Evolutionary conservation across 495 filamentous ascomycete genomes (phyloP), one percentile per base, ranked within the genome.

Genomic region (Aspergillus cristatus): DNA sequence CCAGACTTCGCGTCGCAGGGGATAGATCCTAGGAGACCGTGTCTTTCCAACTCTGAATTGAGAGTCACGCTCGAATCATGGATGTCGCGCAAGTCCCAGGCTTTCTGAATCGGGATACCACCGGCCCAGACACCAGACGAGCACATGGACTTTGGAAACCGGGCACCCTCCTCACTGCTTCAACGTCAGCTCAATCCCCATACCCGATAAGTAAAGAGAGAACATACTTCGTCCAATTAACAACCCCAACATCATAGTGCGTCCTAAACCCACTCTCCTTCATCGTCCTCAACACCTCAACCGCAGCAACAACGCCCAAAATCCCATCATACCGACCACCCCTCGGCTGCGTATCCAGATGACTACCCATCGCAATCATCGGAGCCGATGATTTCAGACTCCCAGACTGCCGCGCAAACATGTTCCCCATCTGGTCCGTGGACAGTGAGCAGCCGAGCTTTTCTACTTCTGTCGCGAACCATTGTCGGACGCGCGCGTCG

Each of bases 241-340:
- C 71, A 3, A 83, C 68, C 4, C 78, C 81, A 3, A 86, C 59
- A 18, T 76, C 74, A 42, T 71, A 82, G 22, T 75, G 62, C 0
- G 82, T 85, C 54, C 74, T 62, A 13, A 76, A 70, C 10, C 70
- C 54, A 34, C 74, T 64, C n/a, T 86, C 81, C 14, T 74, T 63
- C 46, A 89, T 68, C 10, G 75, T 75, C 26, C 60, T 66, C 22
- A 87, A 54, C 51, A 84, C 78, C 51, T 86, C 81, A 7, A 87
- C 55, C 0, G 74, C 83, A 3, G 80, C 75, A 13, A 71, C 63
- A 2, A 86, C 65, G 2, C 84, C 84, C 1, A 89, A 55, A 15
- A 89, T 81, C 3, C 83, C 84, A 51, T 86, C 84, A 41, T 66
- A 70, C 28, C 82, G 60, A n/a, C 83, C 84, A 1, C 82, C 83